Evolutionary conservation across 2,329 filamentous ascomycete species (phyloP), one percentile per base, ranked within the genome.

Genomic region (Chaetomium olivaceum): DNA sequence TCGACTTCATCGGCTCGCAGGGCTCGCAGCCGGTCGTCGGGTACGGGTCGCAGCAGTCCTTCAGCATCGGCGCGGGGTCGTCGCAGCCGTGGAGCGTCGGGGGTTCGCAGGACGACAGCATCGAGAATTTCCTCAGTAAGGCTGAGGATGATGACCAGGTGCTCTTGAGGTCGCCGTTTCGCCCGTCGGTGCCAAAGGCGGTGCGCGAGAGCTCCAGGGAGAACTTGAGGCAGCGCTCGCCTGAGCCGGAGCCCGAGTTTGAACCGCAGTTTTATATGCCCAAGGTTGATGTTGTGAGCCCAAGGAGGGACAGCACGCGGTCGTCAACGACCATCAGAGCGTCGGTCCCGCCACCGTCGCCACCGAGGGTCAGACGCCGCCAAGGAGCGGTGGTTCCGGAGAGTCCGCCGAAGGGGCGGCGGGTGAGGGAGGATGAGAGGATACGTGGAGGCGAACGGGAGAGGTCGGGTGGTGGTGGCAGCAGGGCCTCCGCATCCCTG

Each of bases 201-300:
- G 74, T 78, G 27, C 71, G 76, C 14, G 70, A 75, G 60, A 73
- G 68, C 55, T 72, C 72, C n/a, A 65, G 67, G 50, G 68, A 72
- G 25, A 69, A 64, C 63, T 68, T 67, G 54, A 71, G 74, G 56
- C 75, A 79, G 29, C 77, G 74, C 31, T 80, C 80, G 3, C 80
- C 83, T 0, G 82, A 85, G 33, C 80, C 82, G 0, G 79, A 84
- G 33, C 80, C 82, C 0, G 79, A 84, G 2, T 80, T 82, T 0
- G 82, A 85, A 31, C 80, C 82, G 0, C 79, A 84, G 71, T 83
- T 87, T 67, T 79, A 77, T 68, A 86, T 86, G 83, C 85, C 85
- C 6, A 75, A 73, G 14, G 69, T 85, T 23, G 77, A 82, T 29
- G 70, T 81, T 11, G 77, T 78, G 7, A 79, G 77, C 46, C 75